phyloP scores from a whole-genome alignment of 805 yeast species.

The Kodamaea restingae region DNA sequence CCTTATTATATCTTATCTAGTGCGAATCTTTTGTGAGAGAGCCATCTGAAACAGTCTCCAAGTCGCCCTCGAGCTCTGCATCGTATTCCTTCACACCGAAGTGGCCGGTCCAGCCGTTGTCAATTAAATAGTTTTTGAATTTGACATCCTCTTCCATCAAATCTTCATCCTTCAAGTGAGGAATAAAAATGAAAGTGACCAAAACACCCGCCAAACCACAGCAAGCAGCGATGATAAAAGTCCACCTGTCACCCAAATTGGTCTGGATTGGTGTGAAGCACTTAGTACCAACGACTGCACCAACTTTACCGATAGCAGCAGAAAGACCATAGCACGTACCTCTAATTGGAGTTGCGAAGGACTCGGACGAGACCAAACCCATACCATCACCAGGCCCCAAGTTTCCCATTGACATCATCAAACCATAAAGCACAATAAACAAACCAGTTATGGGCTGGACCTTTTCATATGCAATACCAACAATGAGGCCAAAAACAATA shows the following conservation, averaged over 20 bases:
- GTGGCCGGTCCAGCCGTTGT: slow-evolving; percentile 55
- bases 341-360: slow-evolving; percentile 72
- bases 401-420: slow-evolving; percentile 67
- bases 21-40: too few relatives aligned
- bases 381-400: slow-evolving; percentile 76
- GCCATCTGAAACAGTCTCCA: slow-evolving; percentile 4
- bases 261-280: slow-evolving; percentile 64
- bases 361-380: slow-evolving; percentile 66
- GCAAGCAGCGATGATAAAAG: slow-evolving; percentile 74
- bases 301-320: slow-evolving; percentile 80
- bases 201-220: slow-evolving; percentile 64
- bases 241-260: slow-evolving; percentile 65
- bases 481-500: slow-evolving; percentile 65
- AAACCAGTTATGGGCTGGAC: slow-evolving; percentile 54
- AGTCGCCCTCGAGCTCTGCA: slow-evolving; percentile 9
- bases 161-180: slow-evolving; percentile 69
- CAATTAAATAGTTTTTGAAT: slow-evolving; percentile 56
- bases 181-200: slow-evolving; percentile 57
- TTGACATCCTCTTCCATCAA: slow-evolving; percentile 58
- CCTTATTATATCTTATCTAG: neutral
- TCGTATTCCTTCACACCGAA: slow-evolving; percentile 32
- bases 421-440: slow-evolving; percentile 68
- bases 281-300: slow-evolving; percentile 80
- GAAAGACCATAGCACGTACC: slow-evolving; percentile 72
- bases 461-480: slow-evolving; percentile 59